These are phyloP conservation scores for Diaporthe helianthi DNA, from an alignment of 2,329 filamentous ascomycete genomes.

Conservation along the genomic window DNA sequence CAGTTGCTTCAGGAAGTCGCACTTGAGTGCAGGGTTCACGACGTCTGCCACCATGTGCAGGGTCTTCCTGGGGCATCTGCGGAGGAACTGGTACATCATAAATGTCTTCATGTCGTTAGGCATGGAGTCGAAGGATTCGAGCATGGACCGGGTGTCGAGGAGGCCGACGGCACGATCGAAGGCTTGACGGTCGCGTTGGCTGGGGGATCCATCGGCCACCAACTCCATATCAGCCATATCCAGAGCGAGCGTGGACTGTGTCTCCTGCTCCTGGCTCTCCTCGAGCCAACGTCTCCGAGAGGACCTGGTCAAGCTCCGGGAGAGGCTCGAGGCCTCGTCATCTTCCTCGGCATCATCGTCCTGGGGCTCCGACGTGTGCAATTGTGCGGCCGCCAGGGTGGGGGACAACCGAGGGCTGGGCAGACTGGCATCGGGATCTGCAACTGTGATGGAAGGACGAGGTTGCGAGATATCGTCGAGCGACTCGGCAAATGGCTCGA, in stretches of 20 bases:
- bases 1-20: slow-evolving; percentile 85
- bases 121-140: slow-evolving; percentile 91
- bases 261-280: slow-evolving; percentile 47
- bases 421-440: slow-evolving; percentile 86
- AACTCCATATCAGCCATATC: slow-evolving; percentile 42
- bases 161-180: slow-evolving; percentile 53
- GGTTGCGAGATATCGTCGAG: slow-evolving; percentile 56
- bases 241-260: slow-evolving; percentile 47
- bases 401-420: slow-evolving; percentile 95
- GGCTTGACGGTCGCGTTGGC: slow-evolving; percentile 40
- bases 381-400: slow-evolving; percentile 76
- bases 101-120: slow-evolving; percentile 92
- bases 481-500: slow-evolving; percentile 62
- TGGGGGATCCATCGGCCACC: slow-evolving; percentile 40
- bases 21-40: slow-evolving; percentile 93
- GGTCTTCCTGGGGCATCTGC: slow-evolving; percentile 85
- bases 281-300: slow-evolving; percentile 44
- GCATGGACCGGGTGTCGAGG: slow-evolving; percentile 83
- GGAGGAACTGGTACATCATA: slow-evolving; percentile 94
- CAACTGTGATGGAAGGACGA: slow-evolving; percentile 70
- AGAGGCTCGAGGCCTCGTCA: slow-evolving; percentile 46
- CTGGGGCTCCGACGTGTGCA: slow-evolving; percentile 50
- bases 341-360: slow-evolving; percentile 54
- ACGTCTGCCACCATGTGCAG: slow-evolving; percentile 88
- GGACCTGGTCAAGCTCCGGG: slow-evolving; percentile 44